Conservation (phyloP, 2,329 filamentous ascomycete species). For the Beauveria sp. region DNA sequence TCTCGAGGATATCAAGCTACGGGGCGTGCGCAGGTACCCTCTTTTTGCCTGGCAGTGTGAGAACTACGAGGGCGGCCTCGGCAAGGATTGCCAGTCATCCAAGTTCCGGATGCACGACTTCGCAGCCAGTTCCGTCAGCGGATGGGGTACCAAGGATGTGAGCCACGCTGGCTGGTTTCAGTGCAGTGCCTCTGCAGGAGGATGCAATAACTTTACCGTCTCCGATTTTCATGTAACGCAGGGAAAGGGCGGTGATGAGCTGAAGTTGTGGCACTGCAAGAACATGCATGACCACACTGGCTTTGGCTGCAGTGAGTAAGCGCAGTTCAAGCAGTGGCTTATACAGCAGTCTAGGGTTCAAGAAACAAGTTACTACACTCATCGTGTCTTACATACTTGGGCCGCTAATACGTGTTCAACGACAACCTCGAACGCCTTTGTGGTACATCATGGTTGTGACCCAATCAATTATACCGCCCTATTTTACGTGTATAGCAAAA, state of each 20-base stretch:
- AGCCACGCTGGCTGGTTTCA: conserved; percentile 21
- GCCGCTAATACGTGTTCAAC: not conserved
- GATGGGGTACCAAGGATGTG: conserved; percentile 22
- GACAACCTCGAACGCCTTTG: not conserved
- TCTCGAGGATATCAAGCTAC: conserved; percentile 24
- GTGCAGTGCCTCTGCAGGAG: conserved; percentile 25
- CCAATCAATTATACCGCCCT: not conserved
- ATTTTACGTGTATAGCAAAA: not conserved
- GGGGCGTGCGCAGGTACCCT: conserved; percentile 21
- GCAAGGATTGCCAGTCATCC: conserved; percentile 27
- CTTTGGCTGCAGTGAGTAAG: conserved; percentile 3
- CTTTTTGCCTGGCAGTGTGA: conserved; percentile 30
- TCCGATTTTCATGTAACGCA: conserved; percentile 18
- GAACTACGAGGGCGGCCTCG: conserved; percentile 26
- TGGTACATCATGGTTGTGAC: not conserved
- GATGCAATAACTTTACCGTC: conserved; percentile 23
- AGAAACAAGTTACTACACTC: not conserved
- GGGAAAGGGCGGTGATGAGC: conserved; percentile 11
- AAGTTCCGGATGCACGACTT: conserved; percentile 24
- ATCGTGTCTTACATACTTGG: not conserved
- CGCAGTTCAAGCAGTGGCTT: not conserved
- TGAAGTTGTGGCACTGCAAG: conserved; percentile 13
- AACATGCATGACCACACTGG: conserved; percentile 8
- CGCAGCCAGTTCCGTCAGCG: conserved; percentile 21
- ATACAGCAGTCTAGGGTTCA: too few relatives aligned